Base-by-base conservation (phyloP, 257 asterid species). In the Lycium barbarum region DNA sequence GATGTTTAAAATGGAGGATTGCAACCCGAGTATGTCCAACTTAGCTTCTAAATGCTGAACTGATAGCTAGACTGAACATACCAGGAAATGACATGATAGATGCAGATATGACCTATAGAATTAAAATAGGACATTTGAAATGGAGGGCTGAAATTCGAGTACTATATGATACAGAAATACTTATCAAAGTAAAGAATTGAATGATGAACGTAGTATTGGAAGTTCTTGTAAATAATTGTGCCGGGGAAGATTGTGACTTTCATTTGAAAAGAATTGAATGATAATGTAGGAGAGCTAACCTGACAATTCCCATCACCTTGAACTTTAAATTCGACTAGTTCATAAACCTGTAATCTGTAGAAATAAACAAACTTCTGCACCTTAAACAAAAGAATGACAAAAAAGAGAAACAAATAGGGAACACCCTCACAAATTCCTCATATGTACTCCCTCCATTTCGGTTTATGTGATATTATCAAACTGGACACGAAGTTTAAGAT, bases 281-380 rank as follows among this genome's bases (percentile, higher is more conserved):
- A 53, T 63, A 62, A 43, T 15, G 45, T 33, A 66, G 66, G 85
- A 78, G 66, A 80, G 68, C 91, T 82, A 66, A 94, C 99, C 99
- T 96, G 99, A 89, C 99, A 96, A 89, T 96, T 96, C 66, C 99
- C 99, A 87, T 96, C 99, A 9, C 98, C 98, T 88, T 88, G 93
- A 90, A 96, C 95, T 91, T 96, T 94, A 89, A 89, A 91, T 87
- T 96, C 98, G 17, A 93, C 90, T 71, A 96, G 92, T 90, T 96
- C 97, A 40, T 93, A 96, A 80, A 93, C 91, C 92, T 89, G 94
- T 88, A 96, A 91, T 90, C 99, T 94, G 89, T 83, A 88, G 82
- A 80, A 83, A 87, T 84, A 85, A 82, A 86, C 49, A 88, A 70
- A 59, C 79, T 18, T 76, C 79, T 26, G 73, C 81, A 63, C 59